Base-by-base conservation (phyloP, 345 rosid species). In the Eucalyptus regnans region DNA sequence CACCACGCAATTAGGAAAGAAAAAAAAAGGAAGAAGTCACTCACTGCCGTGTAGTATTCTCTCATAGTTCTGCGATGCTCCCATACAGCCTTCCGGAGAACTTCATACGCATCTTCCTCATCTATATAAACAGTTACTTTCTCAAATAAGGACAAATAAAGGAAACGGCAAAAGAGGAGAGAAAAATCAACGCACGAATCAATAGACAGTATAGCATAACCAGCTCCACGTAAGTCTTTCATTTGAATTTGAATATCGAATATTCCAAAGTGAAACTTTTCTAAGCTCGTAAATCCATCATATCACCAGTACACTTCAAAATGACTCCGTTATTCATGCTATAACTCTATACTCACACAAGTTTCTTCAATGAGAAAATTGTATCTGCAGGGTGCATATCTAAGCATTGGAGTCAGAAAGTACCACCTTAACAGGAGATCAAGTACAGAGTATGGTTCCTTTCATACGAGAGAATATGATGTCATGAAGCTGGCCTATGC, bases 1-100 rank as follows among this genome's bases (percentile, higher is more conserved):
- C 9, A 66, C 43, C 9, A 76, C 1, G 8, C 27, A 41, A 76
- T 76, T 76, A 17, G 85, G 41, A 37, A 79, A 31, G 23, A 62
- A 52, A 9, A 37, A 25, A 37, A 29, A 49, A 37, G 16, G 85
- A 88, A 25, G 16, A 60, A 27, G 87, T 83, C 81, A 90, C 95
- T 56, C 87, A 96, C 98, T 86, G 93, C 92, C 91, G 90, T 88
- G 51, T 92, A 93, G 88, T 94, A 95, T 90, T 92, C 95, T 89
- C 90, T 96, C 96, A 93, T 95, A 60, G 91, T 90, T 52, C 86
- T 87, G 68, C 95, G 92, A 86, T 94, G 89, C 88, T 96, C 95
- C 90, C 52, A 83, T 88, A 94, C 95, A 87, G 94, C 97, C 90
- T 44, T 94, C 41, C 93, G 96, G 88, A 94, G 96, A 86, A 68